phyloP scores from a whole-genome alignment of 352 stramenopile species.

The Globisporangium echinulatum region DNA sequence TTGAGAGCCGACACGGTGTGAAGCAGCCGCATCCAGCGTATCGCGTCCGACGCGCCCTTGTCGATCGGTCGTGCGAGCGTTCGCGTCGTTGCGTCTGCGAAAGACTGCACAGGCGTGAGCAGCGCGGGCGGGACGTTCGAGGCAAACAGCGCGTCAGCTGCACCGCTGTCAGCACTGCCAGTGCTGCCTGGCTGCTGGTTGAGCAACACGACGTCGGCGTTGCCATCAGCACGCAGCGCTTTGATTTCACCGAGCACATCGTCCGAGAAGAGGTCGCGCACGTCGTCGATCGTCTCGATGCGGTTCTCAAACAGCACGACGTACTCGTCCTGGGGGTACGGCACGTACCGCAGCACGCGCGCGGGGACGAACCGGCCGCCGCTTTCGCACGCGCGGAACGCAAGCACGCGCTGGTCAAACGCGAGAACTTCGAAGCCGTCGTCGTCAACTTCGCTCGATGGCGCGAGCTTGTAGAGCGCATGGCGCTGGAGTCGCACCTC shows the following conservation, averaged over 20 bases:
- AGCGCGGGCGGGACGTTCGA: slow-evolving; percentile 19
- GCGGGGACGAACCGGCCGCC: slow-evolving; percentile 55
- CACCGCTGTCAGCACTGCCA: not conserved
- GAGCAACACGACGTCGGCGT: slow-evolving; percentile 40
- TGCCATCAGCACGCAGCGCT: slow-evolving; percentile 39
- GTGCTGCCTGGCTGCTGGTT: slow-evolving; percentile 1
- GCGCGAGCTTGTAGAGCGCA: slow-evolving; percentile 44
- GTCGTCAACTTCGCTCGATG: slow-evolving; percentile 40
- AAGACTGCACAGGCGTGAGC: slow-evolving; percentile 41
- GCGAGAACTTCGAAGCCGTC: slow-evolving; percentile 41
- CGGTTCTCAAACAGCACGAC: slow-evolving; percentile 47
- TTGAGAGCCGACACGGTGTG: slow-evolving; percentile 34
- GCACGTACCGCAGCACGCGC: slow-evolving; percentile 41
- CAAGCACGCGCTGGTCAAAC: slow-evolving; percentile 60
- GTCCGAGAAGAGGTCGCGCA: slow-evolving; percentile 53
- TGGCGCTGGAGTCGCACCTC: slow-evolving; percentile 34
- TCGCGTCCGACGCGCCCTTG: slow-evolving; percentile 8
- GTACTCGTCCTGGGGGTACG: slow-evolving; percentile 43
- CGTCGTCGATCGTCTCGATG: slow-evolving; percentile 50
- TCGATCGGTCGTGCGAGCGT: slow-evolving; percentile 34
- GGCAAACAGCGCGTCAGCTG: slow-evolving; percentile 9
- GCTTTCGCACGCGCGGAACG: slow-evolving; percentile 46
- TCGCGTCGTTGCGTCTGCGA: slow-evolving; percentile 25
- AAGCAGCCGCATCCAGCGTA: slow-evolving; percentile 23
- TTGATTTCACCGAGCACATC: slow-evolving; percentile 51